Conservation (phyloP, 1,139 yeast species). For the Blastobotrys capitulatus region DNA sequence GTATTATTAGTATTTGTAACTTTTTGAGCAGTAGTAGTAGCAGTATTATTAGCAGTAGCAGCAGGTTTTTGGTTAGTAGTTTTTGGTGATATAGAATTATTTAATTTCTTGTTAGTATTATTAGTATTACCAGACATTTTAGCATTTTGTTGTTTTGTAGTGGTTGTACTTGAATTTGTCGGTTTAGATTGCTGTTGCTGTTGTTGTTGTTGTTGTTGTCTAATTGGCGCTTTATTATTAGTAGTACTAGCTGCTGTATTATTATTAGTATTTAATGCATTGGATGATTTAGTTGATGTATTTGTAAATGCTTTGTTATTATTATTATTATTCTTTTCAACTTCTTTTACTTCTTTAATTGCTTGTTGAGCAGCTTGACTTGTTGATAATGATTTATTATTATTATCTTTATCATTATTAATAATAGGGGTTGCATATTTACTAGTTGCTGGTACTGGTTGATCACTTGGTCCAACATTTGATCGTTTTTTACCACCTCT, state of each 20-base stretch:
- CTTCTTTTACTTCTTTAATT: not conserved
- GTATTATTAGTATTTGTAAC: too few relatives aligned
- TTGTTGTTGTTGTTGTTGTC: not conserved
- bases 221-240: too few relatives aligned
- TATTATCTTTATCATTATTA: not conserved
- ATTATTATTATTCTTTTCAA: not conserved
- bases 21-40: too few relatives aligned
- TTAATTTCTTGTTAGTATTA: not conserved
- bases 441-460: slow-evolving; percentile 3
- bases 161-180: not conserved
- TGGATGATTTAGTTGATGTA: not conserved
- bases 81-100: not conserved
- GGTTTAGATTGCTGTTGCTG: not conserved
- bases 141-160: not conserved
- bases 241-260: too few relatives aligned
- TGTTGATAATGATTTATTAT: not conserved
- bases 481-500: slow-evolving; percentile 39
- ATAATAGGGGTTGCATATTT: not conserved
- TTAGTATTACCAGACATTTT: not conserved
- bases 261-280: too few relatives aligned
- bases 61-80: not conserved
- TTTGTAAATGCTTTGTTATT: not conserved
- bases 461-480: slow-evolving; percentile 7
- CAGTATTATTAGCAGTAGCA: too few relatives aligned
- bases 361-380: not conserved